phyloP scores from a whole-genome alignment of 345 rosid genomes.

The Lumnitzera littorea region DNA sequence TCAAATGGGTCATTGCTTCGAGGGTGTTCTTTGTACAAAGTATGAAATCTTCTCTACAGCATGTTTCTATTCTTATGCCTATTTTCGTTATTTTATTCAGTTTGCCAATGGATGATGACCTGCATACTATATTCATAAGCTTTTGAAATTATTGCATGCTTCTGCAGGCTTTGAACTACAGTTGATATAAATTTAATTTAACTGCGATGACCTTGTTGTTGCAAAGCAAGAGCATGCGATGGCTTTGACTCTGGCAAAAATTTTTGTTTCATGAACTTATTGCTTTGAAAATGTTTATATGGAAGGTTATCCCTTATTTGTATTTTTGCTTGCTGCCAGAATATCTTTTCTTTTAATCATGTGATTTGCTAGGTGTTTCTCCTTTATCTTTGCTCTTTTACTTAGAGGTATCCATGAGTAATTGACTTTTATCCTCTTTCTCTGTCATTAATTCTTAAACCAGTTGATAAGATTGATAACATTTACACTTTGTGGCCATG shows the following conservation, averaged over 20 bases:
- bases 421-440: slow-evolving; percentile 4
- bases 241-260: too few relatives aligned
- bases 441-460: slow-evolving; percentile 20
- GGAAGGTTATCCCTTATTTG: too few relatives aligned
- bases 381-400: background rate
- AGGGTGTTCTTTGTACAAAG: slow-evolving; percentile 74
- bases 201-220: too few relatives aligned
- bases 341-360: background rate
- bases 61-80: background rate
- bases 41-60: slow-evolving; percentile 13
- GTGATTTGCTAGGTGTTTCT: background rate
- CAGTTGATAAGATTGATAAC: slow-evolving; percentile 91
- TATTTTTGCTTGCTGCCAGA: too few relatives aligned
- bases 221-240: too few relatives aligned
- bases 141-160: too few relatives aligned
- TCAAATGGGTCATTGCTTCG: slow-evolving; percentile 38
- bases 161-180: too few relatives aligned
- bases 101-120: too few relatives aligned
- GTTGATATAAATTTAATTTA: too few relatives aligned
- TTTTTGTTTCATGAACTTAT: too few relatives aligned
- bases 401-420: background rate
- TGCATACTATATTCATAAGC: too few relatives aligned
- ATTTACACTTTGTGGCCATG: slow-evolving; percentile 70
- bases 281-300: too few relatives aligned
- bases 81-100: background rate